Evolutionary conservation across 2,329 filamentous ascomycete species (phyloP), one percentile per base, ranked within the genome.

Genomic region (Neofusicoccum umdonicola): DNA sequence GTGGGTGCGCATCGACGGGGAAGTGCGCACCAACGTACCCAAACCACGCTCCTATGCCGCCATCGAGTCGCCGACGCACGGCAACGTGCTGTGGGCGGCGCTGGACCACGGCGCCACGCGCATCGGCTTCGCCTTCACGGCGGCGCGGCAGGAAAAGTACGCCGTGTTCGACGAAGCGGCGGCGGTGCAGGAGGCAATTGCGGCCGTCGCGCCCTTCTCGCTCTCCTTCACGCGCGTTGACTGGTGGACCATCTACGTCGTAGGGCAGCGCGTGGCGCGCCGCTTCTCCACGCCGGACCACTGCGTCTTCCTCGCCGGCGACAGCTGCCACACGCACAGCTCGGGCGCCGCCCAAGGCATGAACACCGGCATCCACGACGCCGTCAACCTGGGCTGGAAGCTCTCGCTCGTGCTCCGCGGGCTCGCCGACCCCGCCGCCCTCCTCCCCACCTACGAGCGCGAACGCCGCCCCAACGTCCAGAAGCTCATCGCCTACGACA

Each of bases 281-380:
- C 68, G 67, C 2, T 75, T 76, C 65, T 73, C 68, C 47, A 65
- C 68, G 5, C 76, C 78, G 22, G 80, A 81, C 2, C 27, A 31
- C 27, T 78, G 83, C 3, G 76, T 84, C 3, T 82, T 87, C 50
- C 73, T 88, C 0, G 84, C 82, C 1, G 85, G 85, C 13, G 85
- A 88, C 64, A 84, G 85, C 5, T 83, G 83, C 1, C 85, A 87
- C 66, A 84, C 84, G 12, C 84, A 87, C 66, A 83, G 78, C 42
- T 83, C 83, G 0, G 80, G 81, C 0, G 85, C 84, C 2, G 85
- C 83, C 0, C 84, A 86, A 69, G 85, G 85, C 0, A 83, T 87
- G 82, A 87, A 87, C 69, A 83, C 83, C 0, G 84, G 84, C 0
- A 78, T 87, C 19, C 81, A 83, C 27, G 84, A 86, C 64, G 80